Evolutionary conservation across 176 grass and related monocot genomes (phyloP).

Genomic region (Melocanna baccifera): DNA sequence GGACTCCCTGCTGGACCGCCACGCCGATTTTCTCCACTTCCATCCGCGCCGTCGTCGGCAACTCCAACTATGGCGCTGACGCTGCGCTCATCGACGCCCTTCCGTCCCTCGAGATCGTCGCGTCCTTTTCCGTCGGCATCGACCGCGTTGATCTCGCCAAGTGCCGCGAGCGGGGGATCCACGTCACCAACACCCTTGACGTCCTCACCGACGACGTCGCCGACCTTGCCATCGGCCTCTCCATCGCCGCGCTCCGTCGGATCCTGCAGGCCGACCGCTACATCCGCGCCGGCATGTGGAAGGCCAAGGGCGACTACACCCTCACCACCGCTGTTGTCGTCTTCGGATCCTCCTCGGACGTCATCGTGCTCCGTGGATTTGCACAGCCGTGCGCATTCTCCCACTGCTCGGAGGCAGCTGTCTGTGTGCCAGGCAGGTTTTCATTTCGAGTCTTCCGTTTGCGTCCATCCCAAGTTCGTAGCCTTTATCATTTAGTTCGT

Average conservation of each 20-base stretch:
- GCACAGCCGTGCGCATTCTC: too few relatives aligned
- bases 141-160: constrained; percentile 78
- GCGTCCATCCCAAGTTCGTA: too few relatives aligned
- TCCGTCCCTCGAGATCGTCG: constrained; percentile 71
- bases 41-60: constrained; percentile 72
- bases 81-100: constrained; percentile 66
- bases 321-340: too few relatives aligned
- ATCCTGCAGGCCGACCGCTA: constrained; percentile 58
- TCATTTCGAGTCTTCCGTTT: too few relatives aligned
- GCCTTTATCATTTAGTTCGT: too few relatives aligned
- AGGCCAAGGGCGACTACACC: constrained; percentile 38
- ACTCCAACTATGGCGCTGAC: constrained; percentile 33
- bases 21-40: constrained; percentile 46
- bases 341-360: too few relatives aligned
- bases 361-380: too few relatives aligned
- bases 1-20: constrained; percentile 41
- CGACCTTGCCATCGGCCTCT: constrained; percentile 76
- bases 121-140: constrained; percentile 79
- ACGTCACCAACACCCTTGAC: constrained; percentile 91
- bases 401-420: too few relatives aligned
- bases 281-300: constrained; percentile 59
- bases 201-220: constrained; percentile 96
- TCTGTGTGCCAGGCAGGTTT: too few relatives aligned
- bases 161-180: constrained; percentile 68
- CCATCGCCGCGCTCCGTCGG: constrained; percentile 63